Evolutionary conservation across 2,329 filamentous ascomycete species (phyloP), one percentile per base, ranked within the genome.

Genomic region (Tolypocladium paradoxum): DNA sequence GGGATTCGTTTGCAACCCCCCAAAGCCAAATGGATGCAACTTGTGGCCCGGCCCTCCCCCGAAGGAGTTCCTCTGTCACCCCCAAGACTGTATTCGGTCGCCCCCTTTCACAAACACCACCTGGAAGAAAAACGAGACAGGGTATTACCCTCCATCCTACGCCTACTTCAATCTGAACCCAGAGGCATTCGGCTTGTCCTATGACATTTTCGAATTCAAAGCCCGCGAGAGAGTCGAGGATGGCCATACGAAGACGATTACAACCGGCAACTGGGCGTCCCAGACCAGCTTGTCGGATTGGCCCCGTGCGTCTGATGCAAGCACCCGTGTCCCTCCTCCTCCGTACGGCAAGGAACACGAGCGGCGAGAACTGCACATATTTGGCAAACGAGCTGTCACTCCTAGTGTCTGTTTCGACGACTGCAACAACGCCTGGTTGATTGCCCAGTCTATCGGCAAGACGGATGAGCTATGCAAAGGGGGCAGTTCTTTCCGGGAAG

Each of bases 131-230:
- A 72, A 74, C 53, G 53, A 70, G 45, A 80, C 76, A 0, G 57
- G 67, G 18, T 82, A 78, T 61, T 83, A 76, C 56, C 76, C 76
- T 2, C 72, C 76, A 1, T 58, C 61, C 4, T 56, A 58, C 14
- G 79, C 76, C 4, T 87, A 86, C 63, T 88, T 83, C 68, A 77
- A 87, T 54, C 73, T 88, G n/a, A 72, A 83, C 53, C 71, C 85
- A 0, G 64, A 71, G 1, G 73, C 73, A 0, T 88, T 88, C 54
- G 84, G 83, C 5, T 69, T 88, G 18, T 77, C 73, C 49, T 84
- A 80, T 54, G 77, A 77, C 43, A 82, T 87, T 20, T 87, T 85
- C 55, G 72, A 74, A 22, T 67, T 73, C 27, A 61, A 76, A 6
- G 59, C 70, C 1, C 60, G 73, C 12, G 60, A 71, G 6, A 68